phyloP scores from a whole-genome alignment of 148 eudicot genomes.

The Suaeda aralocaspica region DNA sequence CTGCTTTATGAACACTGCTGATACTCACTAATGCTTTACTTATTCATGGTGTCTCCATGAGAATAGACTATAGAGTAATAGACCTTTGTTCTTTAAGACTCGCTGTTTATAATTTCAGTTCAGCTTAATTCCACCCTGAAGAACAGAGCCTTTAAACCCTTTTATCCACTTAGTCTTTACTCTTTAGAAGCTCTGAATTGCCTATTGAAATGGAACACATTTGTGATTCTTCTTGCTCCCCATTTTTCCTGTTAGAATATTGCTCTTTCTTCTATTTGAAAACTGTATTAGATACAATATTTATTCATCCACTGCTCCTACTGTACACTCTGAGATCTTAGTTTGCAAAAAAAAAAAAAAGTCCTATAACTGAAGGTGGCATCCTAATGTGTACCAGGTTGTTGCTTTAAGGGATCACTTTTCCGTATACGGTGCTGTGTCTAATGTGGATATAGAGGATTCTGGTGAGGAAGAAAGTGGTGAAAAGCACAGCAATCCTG shows the following conservation, averaged over 20 bases:
- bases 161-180: neutral
- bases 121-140: too few relatives aligned
- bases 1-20: neutral
- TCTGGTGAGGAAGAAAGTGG: constrained; percentile 28
- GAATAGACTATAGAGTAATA: neutral
- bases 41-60: neutral
- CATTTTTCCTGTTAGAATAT: neutral
- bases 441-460: constrained; percentile 55
- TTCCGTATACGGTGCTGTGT: constrained; percentile 49
- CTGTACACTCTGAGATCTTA: neutral
- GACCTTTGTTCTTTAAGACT: too few relatives aligned
- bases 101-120: too few relatives aligned
- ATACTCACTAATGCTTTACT: neutral
- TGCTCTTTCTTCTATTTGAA: neutral
- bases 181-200: neutral
- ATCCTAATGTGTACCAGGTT: constrained; percentile 40
- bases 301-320: neutral
- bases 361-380: neutral
- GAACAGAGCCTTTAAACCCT: too few relatives aligned
- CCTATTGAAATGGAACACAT: neutral
- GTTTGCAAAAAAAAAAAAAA: neutral
- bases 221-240: neutral
- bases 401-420: constrained; percentile 71
- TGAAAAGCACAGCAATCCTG: constrained; percentile 25
- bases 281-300: neutral